phyloP scores from a whole-genome alignment of 495 filamentous ascomycete species.

The Terfezia boudieri region DNA sequence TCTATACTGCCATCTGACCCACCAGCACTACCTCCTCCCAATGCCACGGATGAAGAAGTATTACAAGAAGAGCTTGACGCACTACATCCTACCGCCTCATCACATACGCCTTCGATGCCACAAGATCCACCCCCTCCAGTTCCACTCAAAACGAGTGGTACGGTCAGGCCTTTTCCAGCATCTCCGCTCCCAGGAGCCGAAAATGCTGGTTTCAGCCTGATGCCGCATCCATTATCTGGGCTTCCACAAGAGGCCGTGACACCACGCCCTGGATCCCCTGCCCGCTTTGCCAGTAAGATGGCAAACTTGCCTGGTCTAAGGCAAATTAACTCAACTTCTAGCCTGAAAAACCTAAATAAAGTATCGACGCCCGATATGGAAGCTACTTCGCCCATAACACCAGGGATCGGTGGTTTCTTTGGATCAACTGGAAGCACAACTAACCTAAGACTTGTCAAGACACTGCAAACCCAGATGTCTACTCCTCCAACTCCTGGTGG shows the following conservation, averaged over 20 bases:
- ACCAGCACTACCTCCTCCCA: neutral
- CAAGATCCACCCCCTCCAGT: constrained; percentile 19
- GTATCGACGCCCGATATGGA: constrained; percentile 27
- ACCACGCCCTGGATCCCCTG: constrained; percentile 25
- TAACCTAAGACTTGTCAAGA: constrained; percentile 20
- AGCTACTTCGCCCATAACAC: constrained; percentile 44
- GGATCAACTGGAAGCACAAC: constrained; percentile 24
- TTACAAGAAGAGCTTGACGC: too few relatives aligned
- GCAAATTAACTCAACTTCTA: constrained; percentile 62
- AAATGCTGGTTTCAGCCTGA: neutral
- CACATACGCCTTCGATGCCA: neutral
- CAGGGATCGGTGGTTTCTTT: constrained; percentile 46
- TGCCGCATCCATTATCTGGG: neutral
- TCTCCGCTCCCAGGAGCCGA: constrained; percentile 1
- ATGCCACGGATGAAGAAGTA: too few relatives aligned
- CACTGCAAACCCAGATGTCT: constrained; percentile 26
- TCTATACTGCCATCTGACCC: neutral
- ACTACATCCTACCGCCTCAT: too few relatives aligned
- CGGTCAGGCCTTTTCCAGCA: constrained; percentile 2
- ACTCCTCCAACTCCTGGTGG: constrained; percentile 39
- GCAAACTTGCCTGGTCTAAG: constrained; percentile 36
- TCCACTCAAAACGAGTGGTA: constrained; percentile 7
- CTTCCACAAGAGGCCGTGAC: neutral
- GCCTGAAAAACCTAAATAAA: constrained; percentile 43
- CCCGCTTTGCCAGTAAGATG: constrained; percentile 28